Percentiles rank a stretch among this genome's conserved stretches.
These are phyloP conservation scores for Phytophthora idaei DNA, from an alignment of 352 stramenopile genomes.

Conservation along the genomic window DNA sequence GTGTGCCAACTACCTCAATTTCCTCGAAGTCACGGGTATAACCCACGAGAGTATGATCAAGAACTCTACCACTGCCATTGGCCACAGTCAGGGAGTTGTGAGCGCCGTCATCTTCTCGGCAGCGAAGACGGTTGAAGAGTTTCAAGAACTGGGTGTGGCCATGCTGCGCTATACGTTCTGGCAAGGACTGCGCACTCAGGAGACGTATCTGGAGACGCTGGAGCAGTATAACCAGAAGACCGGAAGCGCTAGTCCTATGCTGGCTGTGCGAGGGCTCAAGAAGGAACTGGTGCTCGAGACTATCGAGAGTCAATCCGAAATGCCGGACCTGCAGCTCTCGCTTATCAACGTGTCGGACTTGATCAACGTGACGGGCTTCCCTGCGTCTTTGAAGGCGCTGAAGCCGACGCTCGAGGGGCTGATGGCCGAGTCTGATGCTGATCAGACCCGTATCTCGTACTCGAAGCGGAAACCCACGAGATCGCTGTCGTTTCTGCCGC, in stretches of 20 bases:
- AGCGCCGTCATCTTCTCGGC: slow-evolving; percentile 70
- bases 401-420: slow-evolving; percentile 53
- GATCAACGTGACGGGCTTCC: slow-evolving; percentile 77
- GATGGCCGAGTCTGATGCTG: slow-evolving; percentile 57
- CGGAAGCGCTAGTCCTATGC: slow-evolving; percentile 67
- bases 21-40: slow-evolving; percentile 56
- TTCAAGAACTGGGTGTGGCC: slow-evolving; percentile 47
- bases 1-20: slow-evolving; percentile 76
- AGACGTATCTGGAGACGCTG: slow-evolving; percentile 45
- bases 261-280: slow-evolving; percentile 63
- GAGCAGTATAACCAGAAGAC: slow-evolving; percentile 36
- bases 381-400: slow-evolving; percentile 57
- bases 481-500: slow-evolving; percentile 54
- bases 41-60: slow-evolving; percentile 65
- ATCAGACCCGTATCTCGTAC: slow-evolving; percentile 79
- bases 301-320: slow-evolving; percentile 40
- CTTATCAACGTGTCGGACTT: slow-evolving; percentile 67
- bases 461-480: slow-evolving; percentile 80
- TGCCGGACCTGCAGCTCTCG: slow-evolving; percentile 68
- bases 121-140: slow-evolving; percentile 57
- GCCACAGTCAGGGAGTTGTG: slow-evolving; percentile 85
- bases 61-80: slow-evolving; percentile 48
- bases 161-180: slow-evolving; percentile 85
- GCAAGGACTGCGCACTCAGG: slow-evolving; percentile 77
- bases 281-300: slow-evolving; percentile 58